Evolutionary conservation across 1,284 basidiomycete species (phyloP), one percentile per base, ranked within the genome.

Genomic region (Malassezia caprae): DNA sequence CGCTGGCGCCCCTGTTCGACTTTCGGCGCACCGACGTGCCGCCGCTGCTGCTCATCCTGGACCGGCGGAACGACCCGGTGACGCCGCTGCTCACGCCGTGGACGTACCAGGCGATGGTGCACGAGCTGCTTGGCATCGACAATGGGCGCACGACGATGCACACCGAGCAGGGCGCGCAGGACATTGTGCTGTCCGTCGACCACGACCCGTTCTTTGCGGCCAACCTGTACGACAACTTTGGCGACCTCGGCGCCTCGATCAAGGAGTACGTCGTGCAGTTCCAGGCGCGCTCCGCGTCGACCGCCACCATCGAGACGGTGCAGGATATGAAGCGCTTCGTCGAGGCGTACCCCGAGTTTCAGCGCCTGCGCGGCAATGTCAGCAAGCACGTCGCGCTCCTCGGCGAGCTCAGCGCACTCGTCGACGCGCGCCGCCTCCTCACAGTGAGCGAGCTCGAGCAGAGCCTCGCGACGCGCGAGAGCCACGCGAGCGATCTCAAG

Each of bases 81-180:
- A 98, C 94, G 0, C 94, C 94, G 3, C 77, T 99, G n/a, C 80
- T 99, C 26, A 88, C 88, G 1, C 94, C 96, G 76, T 98, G 94
- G 94, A 98, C 94, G 12, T 98, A 98, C 77, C 93, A 98, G 76
- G 94, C 94, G 1, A 96, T 98, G 93, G 93, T 96, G 0, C 94
- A 99, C 69, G 94, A 98, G 75, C 79, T 96, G 11, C 78, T 98
- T 10, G 88, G 88, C 0, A 94, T 98, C 56, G 84, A 87, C 63
- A 96, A 96, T 72, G 93, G 91, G 15, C 82, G 94, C 26, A 57
- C 55, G n/a, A 30, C 26, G 23, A 23, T 56, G 15, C 48, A 43
- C 17, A 43, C 41, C n/a, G 23, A 43, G 39, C 58, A 42, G 39
- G 37, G 40, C n/a, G 43, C 49, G 30, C 70, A 93, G 86, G 94